These are phyloP conservation scores for Brassica balearica DNA, from an alignment of 441 rosid genomes.

Conservation along the genomic window DNA sequence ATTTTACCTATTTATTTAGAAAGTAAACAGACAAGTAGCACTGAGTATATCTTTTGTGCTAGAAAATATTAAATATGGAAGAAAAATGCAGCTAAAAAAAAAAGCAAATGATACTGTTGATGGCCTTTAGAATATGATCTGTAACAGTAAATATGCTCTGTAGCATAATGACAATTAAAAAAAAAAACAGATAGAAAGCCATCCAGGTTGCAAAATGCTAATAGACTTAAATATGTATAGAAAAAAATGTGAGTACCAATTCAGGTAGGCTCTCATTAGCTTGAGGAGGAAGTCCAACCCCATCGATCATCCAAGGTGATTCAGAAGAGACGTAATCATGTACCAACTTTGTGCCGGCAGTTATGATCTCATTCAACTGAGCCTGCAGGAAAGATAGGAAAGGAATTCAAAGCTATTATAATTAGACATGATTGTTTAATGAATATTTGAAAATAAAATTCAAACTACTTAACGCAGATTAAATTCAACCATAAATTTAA, in stretches of 20 bases:
- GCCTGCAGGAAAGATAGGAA: constrained; percentile 56
- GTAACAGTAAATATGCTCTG: neutral
- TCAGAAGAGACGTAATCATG: constrained; percentile 62
- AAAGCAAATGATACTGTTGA: constrained; percentile 16
- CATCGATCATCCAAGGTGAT: constrained; percentile 95
- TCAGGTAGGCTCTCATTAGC: constrained; percentile 78
- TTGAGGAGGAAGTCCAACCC: constrained; percentile 86
- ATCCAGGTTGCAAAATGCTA: constrained; percentile 17
- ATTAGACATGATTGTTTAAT: neutral
- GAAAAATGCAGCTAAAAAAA: constrained; percentile 1
- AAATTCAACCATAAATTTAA: constrained; percentile 18
- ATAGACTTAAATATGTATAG: constrained; percentile 8
- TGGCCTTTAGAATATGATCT: neutral
- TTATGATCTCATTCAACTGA: constrained; percentile 84
- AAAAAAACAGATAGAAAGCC: constrained; percentile 16
- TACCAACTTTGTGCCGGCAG: constrained; percentile 57
- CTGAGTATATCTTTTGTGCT: constrained; percentile 13
- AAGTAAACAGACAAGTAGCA: constrained; percentile 20
- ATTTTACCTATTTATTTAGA: constrained; percentile 54
- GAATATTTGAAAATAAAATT: neutral
- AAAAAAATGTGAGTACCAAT: constrained; percentile 55
- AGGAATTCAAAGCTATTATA: constrained; percentile 13
- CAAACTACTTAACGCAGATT: constrained; percentile 1
- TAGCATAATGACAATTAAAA: neutral
- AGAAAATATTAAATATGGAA: neutral